Base-by-base conservation (phyloP, 2,329 filamentous ascomycete species). In the Diatrype stigma region DNA sequence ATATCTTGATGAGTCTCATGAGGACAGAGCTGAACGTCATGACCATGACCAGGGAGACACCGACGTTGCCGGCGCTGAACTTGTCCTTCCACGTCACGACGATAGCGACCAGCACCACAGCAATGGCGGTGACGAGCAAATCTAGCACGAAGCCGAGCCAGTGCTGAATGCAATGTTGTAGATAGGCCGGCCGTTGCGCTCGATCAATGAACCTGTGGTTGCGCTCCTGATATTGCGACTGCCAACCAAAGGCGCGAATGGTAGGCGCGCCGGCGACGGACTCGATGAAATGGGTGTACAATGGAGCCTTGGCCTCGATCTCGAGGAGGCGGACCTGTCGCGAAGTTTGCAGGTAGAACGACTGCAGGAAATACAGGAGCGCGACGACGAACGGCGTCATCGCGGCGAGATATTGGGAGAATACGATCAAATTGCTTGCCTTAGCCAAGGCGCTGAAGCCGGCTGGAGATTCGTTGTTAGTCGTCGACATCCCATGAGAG, bases 91-190 rank as follows among this genome's bases (percentile, higher is more conserved):
- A 49, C 8, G 56, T 54, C 22, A 61, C 55, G 1, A 56, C 54
- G 2, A 59, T 51, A 11, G 62, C 56, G 2, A 66, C 60, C 14
- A 71, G 42, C 8, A 64, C 49, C 12, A 49, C 40, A 3, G 51
- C 52, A 8, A 53, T 38, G 6, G 46, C 53, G 35, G 51, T 53
- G 37, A 56, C 50, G 17, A 56, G 42, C 10, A 58, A 21, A 37
- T 58, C 54, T 10, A 58, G 46, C 6, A 56, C 56, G 1, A 56
- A 22, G 8, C 32, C 49, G 11, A 58, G 47, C 54, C 56, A 58
- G 45, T 45, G 35, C 23, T 58, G 56, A 19, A 54, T 51, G n/a
- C 50, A 54, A 10, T 51, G 49, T 2, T 54, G 44, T 11, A 56
- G 42, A 38, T 58, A 58, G 28, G 42, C 47, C 1, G 56, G 54